These are phyloP conservation scores for Teratosphaeria epicoccoides DNA, from an alignment of 2,329 filamentous ascomycete species.

Conservation along the genomic window DNA sequence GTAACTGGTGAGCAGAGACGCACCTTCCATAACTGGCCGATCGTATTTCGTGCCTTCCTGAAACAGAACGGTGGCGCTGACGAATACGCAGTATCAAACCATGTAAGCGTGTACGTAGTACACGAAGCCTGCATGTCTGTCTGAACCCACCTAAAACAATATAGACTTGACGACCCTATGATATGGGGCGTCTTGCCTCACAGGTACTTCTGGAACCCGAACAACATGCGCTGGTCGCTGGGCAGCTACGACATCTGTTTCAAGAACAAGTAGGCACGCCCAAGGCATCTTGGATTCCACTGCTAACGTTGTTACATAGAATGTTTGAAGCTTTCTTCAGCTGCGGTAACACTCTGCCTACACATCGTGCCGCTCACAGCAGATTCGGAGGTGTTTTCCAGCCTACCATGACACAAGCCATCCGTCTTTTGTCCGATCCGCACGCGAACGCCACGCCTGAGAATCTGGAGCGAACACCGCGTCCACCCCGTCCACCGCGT, in stretches of 20 bases:
- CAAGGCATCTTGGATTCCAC: background rate
- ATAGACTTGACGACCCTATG: slow-evolving; percentile 82
- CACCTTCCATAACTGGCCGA: background rate
- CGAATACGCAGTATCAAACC: slow-evolving; percentile 60
- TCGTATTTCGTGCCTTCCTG: background rate
- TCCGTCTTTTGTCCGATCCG: slow-evolving; percentile 62
- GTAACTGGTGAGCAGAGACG: slow-evolving; percentile 57
- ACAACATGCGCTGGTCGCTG: slow-evolving; percentile 76
- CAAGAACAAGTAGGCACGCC: slow-evolving; percentile 56
- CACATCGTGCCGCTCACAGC: slow-evolving; percentile 71
- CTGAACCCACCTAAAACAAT: slow-evolving; percentile 1
- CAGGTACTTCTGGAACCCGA: slow-evolving; percentile 58
- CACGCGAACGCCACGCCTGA: slow-evolving; percentile 7
- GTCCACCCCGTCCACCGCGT: background rate
- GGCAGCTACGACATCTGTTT: slow-evolving; percentile 96
- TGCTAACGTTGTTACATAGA: slow-evolving; percentile 33
- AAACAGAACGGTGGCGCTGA: slow-evolving; percentile 1
- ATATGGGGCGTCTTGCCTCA: slow-evolving; percentile 84
- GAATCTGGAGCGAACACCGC: background rate
- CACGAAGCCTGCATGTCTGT: background rate
- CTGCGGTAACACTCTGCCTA: slow-evolving; percentile 80
- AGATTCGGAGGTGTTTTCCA: slow-evolving; percentile 77
- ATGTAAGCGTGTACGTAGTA: slow-evolving; percentile 70
- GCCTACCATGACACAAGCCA: slow-evolving; percentile 73
- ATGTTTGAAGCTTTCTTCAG: slow-evolving; percentile 69